Conservation (phyloP, 1,284 basidiomycete genomes). For the Entoloma clypeatum region DNA sequence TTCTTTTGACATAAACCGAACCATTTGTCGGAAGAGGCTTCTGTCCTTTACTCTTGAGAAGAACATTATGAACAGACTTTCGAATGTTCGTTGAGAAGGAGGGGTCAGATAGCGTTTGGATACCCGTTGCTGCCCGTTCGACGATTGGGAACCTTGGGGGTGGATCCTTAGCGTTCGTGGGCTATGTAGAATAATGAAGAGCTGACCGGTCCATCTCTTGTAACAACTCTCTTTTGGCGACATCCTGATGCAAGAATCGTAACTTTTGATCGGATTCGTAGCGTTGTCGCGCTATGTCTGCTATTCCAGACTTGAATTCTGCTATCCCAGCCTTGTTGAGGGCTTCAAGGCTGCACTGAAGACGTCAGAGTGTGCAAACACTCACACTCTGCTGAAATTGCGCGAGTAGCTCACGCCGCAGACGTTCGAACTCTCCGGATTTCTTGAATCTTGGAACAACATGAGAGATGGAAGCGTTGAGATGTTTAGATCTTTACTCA, state of each 20-base stretch:
- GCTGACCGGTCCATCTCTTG: conserved; percentile 66
- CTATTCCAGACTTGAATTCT: conserved; percentile 52
- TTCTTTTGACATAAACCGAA: conserved; percentile 17
- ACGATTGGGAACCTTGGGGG: conserved; percentile 50
- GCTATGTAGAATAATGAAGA: conserved; percentile 11
- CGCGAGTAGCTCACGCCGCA: conserved; percentile 60
- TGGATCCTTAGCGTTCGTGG: conserved; percentile 4
- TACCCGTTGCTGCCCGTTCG: conserved; percentile 58
- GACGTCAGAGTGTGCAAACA: conserved; percentile 15
- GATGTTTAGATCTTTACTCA: conserved; percentile 41
- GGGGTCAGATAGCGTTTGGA: conserved; percentile 48
- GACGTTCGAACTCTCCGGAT: conserved; percentile 73
- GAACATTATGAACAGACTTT: conserved; percentile 38
- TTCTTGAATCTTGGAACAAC: conserved; percentile 62
- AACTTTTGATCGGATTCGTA: conserved; percentile 53
- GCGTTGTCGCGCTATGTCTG: conserved; percentile 56
- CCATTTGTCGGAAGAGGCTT: conserved; percentile 16
- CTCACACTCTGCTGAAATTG: conserved; percentile 65
- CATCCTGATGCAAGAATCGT: conserved; percentile 49
- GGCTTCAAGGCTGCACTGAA: conserved; percentile 9
- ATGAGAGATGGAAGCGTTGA: neutral
- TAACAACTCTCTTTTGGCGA: conserved; percentile 55
- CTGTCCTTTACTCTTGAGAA: conserved; percentile 34
- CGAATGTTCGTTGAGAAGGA: conserved; percentile 45
- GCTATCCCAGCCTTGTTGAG: conserved; percentile 45